phyloP scores from a whole-genome alignment of 768 basidiomycete species.

The Leccinum incarnatum region DNA sequence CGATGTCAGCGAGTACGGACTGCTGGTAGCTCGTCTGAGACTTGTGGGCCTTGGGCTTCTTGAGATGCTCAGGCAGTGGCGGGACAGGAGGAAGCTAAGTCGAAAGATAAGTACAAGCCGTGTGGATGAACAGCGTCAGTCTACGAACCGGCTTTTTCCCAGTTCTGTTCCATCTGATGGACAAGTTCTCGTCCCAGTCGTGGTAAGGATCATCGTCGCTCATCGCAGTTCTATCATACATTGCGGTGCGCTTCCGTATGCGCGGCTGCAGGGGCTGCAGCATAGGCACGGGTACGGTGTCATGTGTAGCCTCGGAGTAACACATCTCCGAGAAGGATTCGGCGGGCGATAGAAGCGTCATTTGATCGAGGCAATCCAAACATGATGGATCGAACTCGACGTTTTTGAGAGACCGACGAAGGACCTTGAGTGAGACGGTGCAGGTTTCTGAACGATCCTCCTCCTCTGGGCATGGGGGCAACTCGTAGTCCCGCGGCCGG shows the following conservation, averaged over 20 bases:
- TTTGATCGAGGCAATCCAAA: slow-evolving; percentile 41
- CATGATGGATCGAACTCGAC: slow-evolving; percentile 41
- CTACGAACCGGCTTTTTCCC: slow-evolving; percentile 23
- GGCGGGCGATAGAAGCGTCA: slow-evolving; percentile 39
- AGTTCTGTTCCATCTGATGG: slow-evolving; percentile 16
- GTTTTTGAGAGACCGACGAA: slow-evolving; percentile 34
- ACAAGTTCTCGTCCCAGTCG: slow-evolving; percentile 36
- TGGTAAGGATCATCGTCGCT: slow-evolving; percentile 35
- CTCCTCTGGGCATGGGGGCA: slow-evolving; percentile 30
- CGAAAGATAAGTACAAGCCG: slow-evolving; percentile 1
- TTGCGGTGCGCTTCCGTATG: slow-evolving; percentile 27
- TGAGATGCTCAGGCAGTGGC: slow-evolving; percentile 28
- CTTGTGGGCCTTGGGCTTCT: slow-evolving; percentile 8
- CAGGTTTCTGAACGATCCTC: slow-evolving; percentile 25
- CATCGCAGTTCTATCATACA: slow-evolving; percentile 34
- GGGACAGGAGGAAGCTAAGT: slow-evolving; percentile 26
- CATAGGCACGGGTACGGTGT: slow-evolving; percentile 25
- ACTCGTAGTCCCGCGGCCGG: slow-evolving; percentile 33
- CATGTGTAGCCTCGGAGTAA: slow-evolving; percentile 40
- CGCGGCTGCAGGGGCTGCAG: slow-evolving; percentile 33
- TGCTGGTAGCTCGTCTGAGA: slow-evolving; percentile 30
- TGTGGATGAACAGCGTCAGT: neutral
- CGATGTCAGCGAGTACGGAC: slow-evolving; percentile 31
- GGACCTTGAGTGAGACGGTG: slow-evolving; percentile 31
- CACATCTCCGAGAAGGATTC: slow-evolving; percentile 44